Conservation (phyloP, 2,329 filamentous ascomycete genomes). For the Aspergillus clavatus region DNA sequence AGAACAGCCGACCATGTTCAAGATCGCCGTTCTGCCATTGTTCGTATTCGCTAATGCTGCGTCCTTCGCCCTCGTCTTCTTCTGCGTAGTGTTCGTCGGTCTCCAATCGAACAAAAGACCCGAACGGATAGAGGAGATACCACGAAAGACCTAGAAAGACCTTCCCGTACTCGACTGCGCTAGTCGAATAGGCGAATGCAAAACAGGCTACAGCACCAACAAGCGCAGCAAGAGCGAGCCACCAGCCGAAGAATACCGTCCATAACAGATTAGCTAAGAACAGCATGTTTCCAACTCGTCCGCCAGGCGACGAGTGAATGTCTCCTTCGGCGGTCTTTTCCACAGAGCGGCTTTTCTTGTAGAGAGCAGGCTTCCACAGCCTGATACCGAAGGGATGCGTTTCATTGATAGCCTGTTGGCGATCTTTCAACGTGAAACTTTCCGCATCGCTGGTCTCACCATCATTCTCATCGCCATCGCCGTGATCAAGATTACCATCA, state of each 20-base stretch:
- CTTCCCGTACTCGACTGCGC: slow-evolving; percentile 77
- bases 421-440: slow-evolving; percentile 95
- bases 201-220: slow-evolving; percentile 74
- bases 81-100: slow-evolving; percentile 91
- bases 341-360: slow-evolving; percentile 95
- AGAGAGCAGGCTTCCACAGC: slow-evolving; percentile 96
- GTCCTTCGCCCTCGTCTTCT: slow-evolving; percentile 90
- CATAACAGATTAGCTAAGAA: slow-evolving; percentile 84
- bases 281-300: slow-evolving; percentile 77
- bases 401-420: slow-evolving; percentile 96
- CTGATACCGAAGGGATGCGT: slow-evolving; percentile 98
- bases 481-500: slow-evolving; percentile 45
- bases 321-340: slow-evolving; percentile 94
- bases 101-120: slow-evolving; percentile 88
- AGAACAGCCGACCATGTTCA: slow-evolving; percentile 92
- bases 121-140: slow-evolving; percentile 94
- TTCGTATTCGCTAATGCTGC: slow-evolving; percentile 97
- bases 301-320: slow-evolving; percentile 90
- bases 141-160: slow-evolving; percentile 77
- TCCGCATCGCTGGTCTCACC: slow-evolving; percentile 82
- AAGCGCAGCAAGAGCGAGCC: slow-evolving; percentile 75
- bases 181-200: slow-evolving; percentile 70
- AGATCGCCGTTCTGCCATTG: slow-evolving; percentile 98
- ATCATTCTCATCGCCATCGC: slow-evolving; percentile 59
- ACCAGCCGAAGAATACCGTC: slow-evolving; percentile 93